Percentiles rank a stretch among this genome's conserved stretches.
Evolutionary conservation across 225 moss, liverwort and hornwort species (phyloP).

Genomic region (Anthoceros angustus): DNA sequence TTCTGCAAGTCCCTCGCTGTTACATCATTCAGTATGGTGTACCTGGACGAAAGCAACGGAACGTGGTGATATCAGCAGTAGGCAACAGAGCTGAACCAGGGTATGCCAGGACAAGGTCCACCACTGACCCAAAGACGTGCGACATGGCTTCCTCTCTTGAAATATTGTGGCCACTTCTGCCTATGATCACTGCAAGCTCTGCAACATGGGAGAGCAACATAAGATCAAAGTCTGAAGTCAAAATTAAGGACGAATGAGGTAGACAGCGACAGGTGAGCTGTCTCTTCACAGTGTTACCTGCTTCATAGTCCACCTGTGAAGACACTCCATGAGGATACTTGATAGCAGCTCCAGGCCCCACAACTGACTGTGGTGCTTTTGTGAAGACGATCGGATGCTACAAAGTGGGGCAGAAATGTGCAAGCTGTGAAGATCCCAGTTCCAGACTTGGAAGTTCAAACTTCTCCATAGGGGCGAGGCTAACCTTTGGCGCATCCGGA

Average conservation of each 20-base stretch:
- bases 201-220: constrained; percentile 6
- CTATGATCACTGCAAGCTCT: constrained; percentile 79
- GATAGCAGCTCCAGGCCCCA: constrained; percentile 82
- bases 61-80: neutral
- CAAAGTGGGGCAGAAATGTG: neutral
- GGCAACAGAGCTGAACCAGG: neutral
- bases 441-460: neutral
- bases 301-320: constrained; percentile 83
- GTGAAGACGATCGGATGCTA: constrained; percentile 91
- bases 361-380: constrained; percentile 80
- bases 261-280: neutral
- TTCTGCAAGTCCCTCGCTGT: constrained; percentile 87
- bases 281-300: constrained; percentile 26
- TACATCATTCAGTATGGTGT: constrained; percentile 77
- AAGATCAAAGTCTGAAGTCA: constrained; percentile 5
- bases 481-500: constrained; percentile 73
- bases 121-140: constrained; percentile 59
- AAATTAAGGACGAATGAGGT: neutral
- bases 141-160: constrained; percentile 50
- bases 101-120: neutral
- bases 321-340: constrained; percentile 88
- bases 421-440: neutral
- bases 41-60: constrained; percentile 21
- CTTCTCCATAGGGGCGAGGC: neutral
- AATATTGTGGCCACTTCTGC: constrained; percentile 56